Percentiles rank a stretch among this genome's conserved stretches.
Evolutionary conservation across 1,139 yeast species (phyloP).

Genomic region (Blastobotrys indianensis): DNA sequence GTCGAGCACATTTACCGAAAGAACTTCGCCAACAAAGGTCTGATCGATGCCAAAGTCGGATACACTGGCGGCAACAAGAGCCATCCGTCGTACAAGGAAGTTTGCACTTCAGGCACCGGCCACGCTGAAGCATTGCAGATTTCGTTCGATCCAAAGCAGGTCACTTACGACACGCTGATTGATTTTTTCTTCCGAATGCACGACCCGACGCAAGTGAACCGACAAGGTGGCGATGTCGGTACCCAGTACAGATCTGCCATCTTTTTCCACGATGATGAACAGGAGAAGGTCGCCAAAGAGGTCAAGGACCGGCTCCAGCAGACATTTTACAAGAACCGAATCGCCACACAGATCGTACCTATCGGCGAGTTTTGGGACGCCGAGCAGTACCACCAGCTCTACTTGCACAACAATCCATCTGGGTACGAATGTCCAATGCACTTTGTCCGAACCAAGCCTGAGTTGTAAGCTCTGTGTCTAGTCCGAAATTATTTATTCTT

Average conservation of each 20-base stretch:
- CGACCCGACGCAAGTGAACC: conserved; percentile 56
- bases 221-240: conserved; percentile 81
- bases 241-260: conserved; percentile 81
- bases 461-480: conserved; percentile 11
- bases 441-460: conserved; percentile 47
- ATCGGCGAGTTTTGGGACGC: conserved; percentile 78
- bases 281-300: conserved; percentile 39
- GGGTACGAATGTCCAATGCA: conserved; percentile 93
- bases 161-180: conserved; percentile 55
- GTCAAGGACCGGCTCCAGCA: conserved; percentile 44
- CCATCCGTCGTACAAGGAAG: conserved; percentile 66
- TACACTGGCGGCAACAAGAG: conserved; percentile 70
- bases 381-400: conserved; percentile 85
- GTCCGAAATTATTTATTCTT: neutral
- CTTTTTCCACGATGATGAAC: conserved; percentile 54
- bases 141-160: conserved; percentile 64
- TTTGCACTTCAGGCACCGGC: conserved; percentile 65
- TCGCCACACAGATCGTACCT: conserved; percentile 66
- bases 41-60: conserved; percentile 78
- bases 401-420: conserved; percentile 67
- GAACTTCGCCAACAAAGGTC: conserved; percentile 53
- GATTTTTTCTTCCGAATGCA: conserved; percentile 89
- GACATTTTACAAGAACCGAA: conserved; percentile 48
- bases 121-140: conserved; percentile 71
- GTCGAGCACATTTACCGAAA: conserved; percentile 78